A percentile compares a stretch with the other conserved stretches of the same genome.
Evolutionary conservation across 2,329 filamentous ascomycete species (phyloP).

Genomic region (Aurifilum marmelostoma): DNA sequence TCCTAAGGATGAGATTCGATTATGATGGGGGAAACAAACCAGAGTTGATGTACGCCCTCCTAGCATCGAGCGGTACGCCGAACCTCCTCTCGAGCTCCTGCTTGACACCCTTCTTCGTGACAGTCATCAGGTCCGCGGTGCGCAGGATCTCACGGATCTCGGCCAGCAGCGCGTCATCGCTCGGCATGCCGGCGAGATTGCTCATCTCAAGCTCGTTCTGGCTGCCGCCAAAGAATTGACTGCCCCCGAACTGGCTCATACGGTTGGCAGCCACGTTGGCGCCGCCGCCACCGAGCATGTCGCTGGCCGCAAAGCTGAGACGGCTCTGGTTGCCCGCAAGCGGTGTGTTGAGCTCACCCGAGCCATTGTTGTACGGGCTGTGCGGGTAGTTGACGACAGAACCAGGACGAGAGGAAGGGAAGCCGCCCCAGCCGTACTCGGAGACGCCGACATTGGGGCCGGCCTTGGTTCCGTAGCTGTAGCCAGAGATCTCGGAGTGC

Average conservation of each 20-base stretch:
- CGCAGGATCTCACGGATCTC: slow-evolving; percentile 94
- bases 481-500: slow-evolving; percentile 86
- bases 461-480: slow-evolving; percentile 86
- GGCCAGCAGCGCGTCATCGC: slow-evolving; percentile 84
- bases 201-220: slow-evolving; percentile 75
- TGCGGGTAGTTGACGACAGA: slow-evolving; percentile 54
- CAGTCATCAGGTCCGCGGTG: slow-evolving; percentile 92
- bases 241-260: slow-evolving; percentile 64
- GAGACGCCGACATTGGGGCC: slow-evolving; percentile 56
- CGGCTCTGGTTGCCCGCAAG: slow-evolving; percentile 62
- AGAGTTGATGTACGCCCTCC: slow-evolving; percentile 91
- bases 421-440: slow-evolving; percentile 70
- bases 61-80: slow-evolving; percentile 80
- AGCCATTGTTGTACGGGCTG: slow-evolving; percentile 53
- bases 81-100: slow-evolving; percentile 89
- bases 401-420: slow-evolving; percentile 58
- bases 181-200: slow-evolving; percentile 76
- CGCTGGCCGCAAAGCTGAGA: slow-evolving; percentile 79
- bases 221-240: slow-evolving; percentile 57
- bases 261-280: slow-evolving; percentile 44
- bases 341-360: slow-evolving; percentile 44
- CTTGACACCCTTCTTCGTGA: slow-evolving; percentile 99
- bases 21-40: slow-evolving; percentile 59
- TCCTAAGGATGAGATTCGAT: neutral
- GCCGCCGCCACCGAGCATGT: slow-evolving; percentile 49